Conservation (phyloP, 768 basidiomycete genomes). For the Auricularia sp. region DNA sequence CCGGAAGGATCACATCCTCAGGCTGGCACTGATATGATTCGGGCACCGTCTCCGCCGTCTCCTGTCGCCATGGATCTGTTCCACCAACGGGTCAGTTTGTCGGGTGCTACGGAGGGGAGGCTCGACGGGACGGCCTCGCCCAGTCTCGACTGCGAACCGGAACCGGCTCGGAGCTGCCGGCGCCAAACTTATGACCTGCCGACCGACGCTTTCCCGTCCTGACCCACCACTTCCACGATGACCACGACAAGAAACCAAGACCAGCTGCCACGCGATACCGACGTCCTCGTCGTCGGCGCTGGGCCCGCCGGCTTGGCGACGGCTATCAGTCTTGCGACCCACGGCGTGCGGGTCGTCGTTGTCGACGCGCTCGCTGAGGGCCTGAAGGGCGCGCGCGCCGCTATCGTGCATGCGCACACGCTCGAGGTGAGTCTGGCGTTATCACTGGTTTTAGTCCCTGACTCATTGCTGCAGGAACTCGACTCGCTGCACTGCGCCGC, state of each 20-base stretch:
- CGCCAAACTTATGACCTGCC: too few relatives aligned
- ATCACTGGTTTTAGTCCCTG: constrained; percentile 13
- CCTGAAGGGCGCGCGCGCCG: constrained; percentile 33
- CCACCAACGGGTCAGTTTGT: too few relatives aligned
- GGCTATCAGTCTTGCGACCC: constrained; percentile 35
- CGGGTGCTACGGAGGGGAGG: too few relatives aligned
- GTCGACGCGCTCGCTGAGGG: constrained; percentile 31
- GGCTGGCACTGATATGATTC: too few relatives aligned
- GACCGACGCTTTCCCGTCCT: too few relatives aligned
- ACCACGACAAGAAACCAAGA: background rate
- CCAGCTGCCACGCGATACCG: constrained; percentile 25
- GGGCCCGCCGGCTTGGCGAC: constrained; percentile 40
- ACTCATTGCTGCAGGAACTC: constrained; percentile 32
- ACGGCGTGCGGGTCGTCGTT: constrained; percentile 36
- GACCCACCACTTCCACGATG: background rate
- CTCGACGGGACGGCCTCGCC: too few relatives aligned
- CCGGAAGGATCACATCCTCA: too few relatives aligned
- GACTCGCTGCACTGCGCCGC: constrained; percentile 36
- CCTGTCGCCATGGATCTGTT: too few relatives aligned
- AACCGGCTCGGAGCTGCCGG: too few relatives aligned
- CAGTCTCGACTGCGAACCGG: too few relatives aligned
- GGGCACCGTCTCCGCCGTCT: too few relatives aligned
- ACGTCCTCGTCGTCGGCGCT: constrained; percentile 40
- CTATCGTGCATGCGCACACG: constrained; percentile 42
- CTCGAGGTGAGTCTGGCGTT: constrained; percentile 31